These are phyloP conservation scores for Ceratobasidium sp. DNA, from an alignment of 1,284 basidiomycete genomes.

Conservation along the genomic window DNA sequence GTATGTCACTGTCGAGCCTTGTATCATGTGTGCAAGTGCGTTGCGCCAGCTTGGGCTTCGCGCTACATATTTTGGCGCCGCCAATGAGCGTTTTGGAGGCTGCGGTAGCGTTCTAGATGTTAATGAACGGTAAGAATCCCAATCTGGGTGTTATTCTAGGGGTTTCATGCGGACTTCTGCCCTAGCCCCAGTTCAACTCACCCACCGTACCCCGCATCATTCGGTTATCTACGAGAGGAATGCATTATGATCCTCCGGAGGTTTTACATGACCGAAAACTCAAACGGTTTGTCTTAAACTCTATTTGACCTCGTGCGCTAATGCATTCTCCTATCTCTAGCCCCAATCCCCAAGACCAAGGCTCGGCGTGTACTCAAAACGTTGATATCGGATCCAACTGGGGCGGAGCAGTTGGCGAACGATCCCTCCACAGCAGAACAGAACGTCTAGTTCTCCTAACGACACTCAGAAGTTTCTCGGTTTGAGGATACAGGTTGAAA, in stretches of 20 bases:
- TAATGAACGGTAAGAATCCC: conserved; percentile 66
- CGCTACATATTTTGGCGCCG: conserved; percentile 90
- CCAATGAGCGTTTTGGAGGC: conserved; percentile 96
- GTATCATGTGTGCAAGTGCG: conserved; percentile 98
- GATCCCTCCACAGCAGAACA: neutral
- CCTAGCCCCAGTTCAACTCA: conserved; percentile 69
- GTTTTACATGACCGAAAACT: conserved; percentile 96
- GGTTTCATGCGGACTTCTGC: conserved; percentile 25
- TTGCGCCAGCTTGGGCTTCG: conserved; percentile 91
- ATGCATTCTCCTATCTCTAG: conserved; percentile 52
- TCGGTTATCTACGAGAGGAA: conserved; percentile 87
- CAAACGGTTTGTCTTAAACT: conserved; percentile 68
- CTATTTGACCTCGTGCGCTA: neutral
- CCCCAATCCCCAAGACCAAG: conserved; percentile 77
- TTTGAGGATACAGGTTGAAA: too few species aligned
- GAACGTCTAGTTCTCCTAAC: neutral
- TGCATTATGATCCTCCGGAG: conserved; percentile 93
- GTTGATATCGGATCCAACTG: conserved; percentile 57
- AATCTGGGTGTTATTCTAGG: conserved; percentile 44
- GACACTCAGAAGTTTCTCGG: too few species aligned
- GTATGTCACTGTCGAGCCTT: conserved; percentile 99
- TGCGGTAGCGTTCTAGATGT: conserved; percentile 94
- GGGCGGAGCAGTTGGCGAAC: neutral
- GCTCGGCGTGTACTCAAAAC: conserved; percentile 73
- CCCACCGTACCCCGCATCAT: conserved; percentile 74